Conservation (phyloP, 108 stramenopile species). For the Pseudonitzschia delicatissima region DNA sequence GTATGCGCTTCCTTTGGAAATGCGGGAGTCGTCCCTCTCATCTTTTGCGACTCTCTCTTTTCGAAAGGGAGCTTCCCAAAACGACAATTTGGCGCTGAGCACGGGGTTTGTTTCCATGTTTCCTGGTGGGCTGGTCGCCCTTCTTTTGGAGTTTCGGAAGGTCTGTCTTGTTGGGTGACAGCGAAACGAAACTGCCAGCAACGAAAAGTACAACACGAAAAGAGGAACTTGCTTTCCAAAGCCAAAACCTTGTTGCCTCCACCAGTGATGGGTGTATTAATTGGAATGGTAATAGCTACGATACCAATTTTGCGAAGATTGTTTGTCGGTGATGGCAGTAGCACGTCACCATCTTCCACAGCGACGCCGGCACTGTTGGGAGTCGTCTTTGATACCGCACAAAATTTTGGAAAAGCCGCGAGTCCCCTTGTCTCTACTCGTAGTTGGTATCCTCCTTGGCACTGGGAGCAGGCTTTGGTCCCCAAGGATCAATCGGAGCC, state of each 20-base stretch:
- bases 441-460: conserved; percentile 35
- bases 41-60: conserved; percentile 19
- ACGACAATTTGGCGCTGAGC: conserved; percentile 20
- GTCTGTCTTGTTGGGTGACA: conserved; percentile 17
- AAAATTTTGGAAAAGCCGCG: conserved; percentile 35
- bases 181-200: background rate
- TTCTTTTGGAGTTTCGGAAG: conserved; percentile 42
- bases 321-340: conserved; percentile 7
- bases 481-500: background rate
- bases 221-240: background rate
- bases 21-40: conserved; percentile 6
- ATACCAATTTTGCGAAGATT: conserved; percentile 5
- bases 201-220: background rate
- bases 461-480: conserved; percentile 17
- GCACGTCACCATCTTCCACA: conserved; percentile 16
- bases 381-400: conserved; percentile 20
- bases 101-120: conserved; percentile 22
- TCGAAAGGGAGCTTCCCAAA: background rate
- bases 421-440: conserved; percentile 29
- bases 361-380: background rate
- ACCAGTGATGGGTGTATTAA: conserved; percentile 21
- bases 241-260: conserved; percentile 23
- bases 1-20: conserved; percentile 25
- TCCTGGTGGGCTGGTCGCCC: conserved; percentile 42
- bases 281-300: conserved; percentile 25